Conservation (phyloP, 495 filamentous ascomycete genomes). For the Aspergillus diversus region DNA sequence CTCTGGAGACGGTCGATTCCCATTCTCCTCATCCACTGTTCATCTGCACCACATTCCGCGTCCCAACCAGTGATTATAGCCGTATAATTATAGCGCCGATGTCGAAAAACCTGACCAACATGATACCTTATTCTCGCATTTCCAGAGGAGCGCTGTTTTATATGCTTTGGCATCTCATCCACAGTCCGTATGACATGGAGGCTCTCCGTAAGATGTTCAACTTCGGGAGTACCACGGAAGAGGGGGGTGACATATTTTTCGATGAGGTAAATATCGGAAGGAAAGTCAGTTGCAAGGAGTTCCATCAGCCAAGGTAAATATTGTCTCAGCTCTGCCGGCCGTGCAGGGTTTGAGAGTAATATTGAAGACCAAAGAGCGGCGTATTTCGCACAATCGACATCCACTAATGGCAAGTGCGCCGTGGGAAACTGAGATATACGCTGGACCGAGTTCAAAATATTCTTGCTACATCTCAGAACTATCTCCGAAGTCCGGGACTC, state of each 20-base stretch:
- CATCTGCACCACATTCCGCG: slow-evolving; percentile 52
- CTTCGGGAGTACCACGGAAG: slow-evolving; percentile 44
- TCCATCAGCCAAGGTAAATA: slow-evolving; percentile 70
- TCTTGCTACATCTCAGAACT: slow-evolving; percentile 75
- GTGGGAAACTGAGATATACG: slow-evolving; percentile 35
- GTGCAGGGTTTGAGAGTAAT: slow-evolving; percentile 54
- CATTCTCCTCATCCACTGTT: slow-evolving; percentile 65
- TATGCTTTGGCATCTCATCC: slow-evolving; percentile 62
- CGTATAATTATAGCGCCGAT: slow-evolving; percentile 77
- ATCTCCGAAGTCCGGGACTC: slow-evolving; percentile 65
- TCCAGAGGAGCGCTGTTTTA: slow-evolving; percentile 47
- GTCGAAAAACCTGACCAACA: slow-evolving; percentile 83
- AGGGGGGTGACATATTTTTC: slow-evolving; percentile 67
- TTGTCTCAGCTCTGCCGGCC: slow-evolving; percentile 58
- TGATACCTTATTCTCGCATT: slow-evolving; percentile 60
- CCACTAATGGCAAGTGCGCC: slow-evolving; percentile 33
- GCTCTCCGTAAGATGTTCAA: slow-evolving; percentile 52
- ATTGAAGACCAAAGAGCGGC: slow-evolving; percentile 78
- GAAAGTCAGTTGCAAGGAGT: slow-evolving; percentile 63
- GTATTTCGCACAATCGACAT: slow-evolving; percentile 74
- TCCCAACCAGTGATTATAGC: slow-evolving; percentile 91
- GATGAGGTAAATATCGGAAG: slow-evolving; percentile 65
- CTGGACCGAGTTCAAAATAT: slow-evolving; percentile 70
- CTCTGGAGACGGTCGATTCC: slow-evolving; percentile 60
- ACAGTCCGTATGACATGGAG: slow-evolving; percentile 61